These are phyloP conservation scores for Podospora sp. DNA, from an alignment of 495 filamentous ascomycete species.

Conservation along the genomic window DNA sequence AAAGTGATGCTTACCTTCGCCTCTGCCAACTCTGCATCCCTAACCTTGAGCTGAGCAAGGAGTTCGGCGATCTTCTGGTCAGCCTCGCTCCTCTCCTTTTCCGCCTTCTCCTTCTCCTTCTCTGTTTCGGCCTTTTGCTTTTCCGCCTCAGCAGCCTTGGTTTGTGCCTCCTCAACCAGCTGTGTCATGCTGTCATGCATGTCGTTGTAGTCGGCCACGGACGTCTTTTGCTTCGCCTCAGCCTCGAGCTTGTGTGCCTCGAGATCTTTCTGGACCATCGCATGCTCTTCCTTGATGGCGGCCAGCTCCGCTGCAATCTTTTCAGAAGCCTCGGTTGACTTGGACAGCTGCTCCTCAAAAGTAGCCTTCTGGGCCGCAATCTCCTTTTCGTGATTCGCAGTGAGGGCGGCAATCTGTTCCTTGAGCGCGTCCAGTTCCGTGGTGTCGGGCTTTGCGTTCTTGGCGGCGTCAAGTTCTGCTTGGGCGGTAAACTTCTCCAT, in stretches of 20 bases:
- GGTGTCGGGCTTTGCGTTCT: conserved; percentile 56
- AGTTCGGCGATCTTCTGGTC: conserved; percentile 49
- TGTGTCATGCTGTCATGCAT: conserved; percentile 57
- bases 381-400: conserved; percentile 28
- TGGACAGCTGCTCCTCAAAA: conserved; percentile 34
- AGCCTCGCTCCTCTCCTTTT: conserved; percentile 41
- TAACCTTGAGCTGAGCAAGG: conserved; percentile 50
- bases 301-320: conserved; percentile 42
- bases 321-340: conserved; percentile 30
- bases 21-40: conserved; percentile 58
- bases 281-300: conserved; percentile 40
- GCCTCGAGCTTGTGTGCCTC: conserved; percentile 48
- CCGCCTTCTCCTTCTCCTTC: conserved; percentile 23
- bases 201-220: conserved; percentile 56
- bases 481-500: conserved; percentile 57
- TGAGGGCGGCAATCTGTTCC: conserved; percentile 39
- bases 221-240: conserved; percentile 48
- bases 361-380: conserved; percentile 37
- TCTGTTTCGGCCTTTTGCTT: conserved; percentile 40
- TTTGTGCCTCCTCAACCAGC: conserved; percentile 54
- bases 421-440: conserved; percentile 46
- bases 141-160: conserved; percentile 40
- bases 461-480: conserved; percentile 55
- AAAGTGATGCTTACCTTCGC: conserved; percentile 43
- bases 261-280: conserved; percentile 47